Conservation (phyloP, 2,329 filamentous ascomycete genomes). For the Bretziella fagacearum region DNA sequence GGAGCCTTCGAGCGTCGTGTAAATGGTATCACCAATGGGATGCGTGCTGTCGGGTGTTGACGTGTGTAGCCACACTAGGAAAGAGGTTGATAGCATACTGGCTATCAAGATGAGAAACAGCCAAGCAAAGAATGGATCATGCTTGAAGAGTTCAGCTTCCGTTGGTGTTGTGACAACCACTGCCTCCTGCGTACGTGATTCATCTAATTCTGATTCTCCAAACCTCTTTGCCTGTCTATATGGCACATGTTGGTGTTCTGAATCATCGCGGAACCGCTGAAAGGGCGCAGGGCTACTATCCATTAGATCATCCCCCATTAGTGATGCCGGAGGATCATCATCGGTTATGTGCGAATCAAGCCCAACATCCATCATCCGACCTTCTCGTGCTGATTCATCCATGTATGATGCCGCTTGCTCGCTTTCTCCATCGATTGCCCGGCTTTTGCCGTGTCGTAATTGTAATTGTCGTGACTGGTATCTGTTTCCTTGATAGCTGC, state of each 20-base stretch:
- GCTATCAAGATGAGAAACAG: conserved; percentile 74
- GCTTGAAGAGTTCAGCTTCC: conserved; percentile 53
- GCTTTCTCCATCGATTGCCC: conserved; percentile 26
- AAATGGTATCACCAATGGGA: conserved; percentile 82
- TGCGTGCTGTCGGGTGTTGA: conserved; percentile 47
- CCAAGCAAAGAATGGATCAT: conserved; percentile 85
- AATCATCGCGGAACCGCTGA: conserved; percentile 31
- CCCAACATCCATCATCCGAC: conserved; percentile 73
- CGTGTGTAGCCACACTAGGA: conserved; percentile 82
- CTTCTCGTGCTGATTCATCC: conserved; percentile 25
- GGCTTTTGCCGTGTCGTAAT: conserved; percentile 14
- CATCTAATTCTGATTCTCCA: conserved; percentile 32
- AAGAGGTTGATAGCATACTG: conserved; percentile 70
- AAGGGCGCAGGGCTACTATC: conserved; percentile 43
- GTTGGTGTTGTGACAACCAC: conserved; percentile 7
- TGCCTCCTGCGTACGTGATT: conserved; percentile 19
- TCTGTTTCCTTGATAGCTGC: conserved; percentile 42
- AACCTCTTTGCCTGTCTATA: conserved; percentile 16
- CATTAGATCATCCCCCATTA: conserved; percentile 34
- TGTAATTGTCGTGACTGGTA: not conserved
- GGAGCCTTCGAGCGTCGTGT: conserved; percentile 70
- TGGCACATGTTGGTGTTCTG: conserved; percentile 20
- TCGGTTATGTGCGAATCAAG: conserved; percentile 50
- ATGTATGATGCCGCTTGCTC: conserved; percentile 23
- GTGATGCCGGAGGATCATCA: conserved; percentile 42